Base-by-base conservation (phyloP, 2,329 filamentous ascomycete species). In the Cytospora chrysosperma region DNA sequence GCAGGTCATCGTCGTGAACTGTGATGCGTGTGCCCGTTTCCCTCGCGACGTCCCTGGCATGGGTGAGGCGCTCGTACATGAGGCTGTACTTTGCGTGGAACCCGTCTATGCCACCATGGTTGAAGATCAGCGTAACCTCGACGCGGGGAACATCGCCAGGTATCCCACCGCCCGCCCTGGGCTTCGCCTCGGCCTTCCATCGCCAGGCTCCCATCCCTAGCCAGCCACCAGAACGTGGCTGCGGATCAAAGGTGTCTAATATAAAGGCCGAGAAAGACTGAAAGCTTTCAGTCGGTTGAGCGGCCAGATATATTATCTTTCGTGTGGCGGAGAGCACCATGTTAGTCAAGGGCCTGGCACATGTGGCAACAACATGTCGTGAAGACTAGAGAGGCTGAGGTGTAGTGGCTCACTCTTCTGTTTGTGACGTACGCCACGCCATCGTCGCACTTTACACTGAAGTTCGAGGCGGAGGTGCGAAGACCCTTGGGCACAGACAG, bases 161-260 rank as follows among this genome's bases (percentile, higher is more conserved):
- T 57, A 97, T 91, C 56, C 92, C 91, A 43, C 95, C 95, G 40
- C 91, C 91, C 1, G 89, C 79, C 27, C 96, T 91, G 1, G 94
- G 92, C 70, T 90, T 89, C 64, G 96, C 87, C 52, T 89, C 79
- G 27, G 90, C 90, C 62, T 87, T 87, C 93, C 93, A 98, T 68
- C 91, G 89, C 81, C 96, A 97, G 5, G 92, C 89, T 24, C 94
- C 93, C 75, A 97, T 96, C 82, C 93, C 96, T 37, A 94, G 93
- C 3, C 56, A 62, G 21, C 62, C 65, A 24, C 65, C 65, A 8
- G 93, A 91, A 34, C 89, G 88, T 65, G 96, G 90, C 72, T 91
- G 91, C 8, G 90, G 90, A 76, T 98, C 94, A 75, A 91, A 86
- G 52, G 96, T 85, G 73, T 94, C 93, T 67, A 97, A 84, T 65